phyloP scores from a whole-genome alignment of 2,329 filamentous ascomycete genomes.

The Colletotrichum lindemuthianum region DNA sequence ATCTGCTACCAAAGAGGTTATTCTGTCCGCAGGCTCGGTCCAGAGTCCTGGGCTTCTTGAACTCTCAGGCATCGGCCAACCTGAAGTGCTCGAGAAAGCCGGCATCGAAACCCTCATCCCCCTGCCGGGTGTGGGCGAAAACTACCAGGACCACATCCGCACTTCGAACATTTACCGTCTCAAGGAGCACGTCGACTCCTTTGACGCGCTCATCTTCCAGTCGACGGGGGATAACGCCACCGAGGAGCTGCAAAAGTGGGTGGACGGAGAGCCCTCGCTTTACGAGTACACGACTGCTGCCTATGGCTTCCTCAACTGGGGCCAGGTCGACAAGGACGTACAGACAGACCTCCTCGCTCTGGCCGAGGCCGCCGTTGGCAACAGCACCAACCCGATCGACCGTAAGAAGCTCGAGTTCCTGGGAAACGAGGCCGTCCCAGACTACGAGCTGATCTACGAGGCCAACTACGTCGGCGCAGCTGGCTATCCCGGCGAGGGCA shows the following conservation, averaged over 20 bases:
- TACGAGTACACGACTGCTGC: slow-evolving; percentile 53
- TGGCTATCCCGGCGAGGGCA: slow-evolving; percentile 46
- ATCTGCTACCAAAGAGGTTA: slow-evolving; percentile 45
- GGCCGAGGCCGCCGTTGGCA: slow-evolving; percentile 44
- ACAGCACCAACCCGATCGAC: slow-evolving; percentile 44
- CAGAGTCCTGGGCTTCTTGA: slow-evolving; percentile 68
- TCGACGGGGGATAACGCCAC: slow-evolving; percentile 43
- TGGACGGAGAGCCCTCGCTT: slow-evolving; percentile 43
- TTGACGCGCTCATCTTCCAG: slow-evolving; percentile 45
- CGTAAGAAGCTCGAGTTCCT: slow-evolving; percentile 53
- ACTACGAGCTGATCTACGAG: slow-evolving; percentile 55
- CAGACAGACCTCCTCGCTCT: slow-evolving; percentile 43
- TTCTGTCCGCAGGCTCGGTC: slow-evolving; percentile 55
- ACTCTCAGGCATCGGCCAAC: slow-evolving; percentile 64
- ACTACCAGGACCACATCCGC: slow-evolving; percentile 48
- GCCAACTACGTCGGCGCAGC: slow-evolving; percentile 55
- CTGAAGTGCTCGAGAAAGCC: slow-evolving; percentile 55
- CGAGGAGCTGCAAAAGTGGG: slow-evolving; percentile 50
- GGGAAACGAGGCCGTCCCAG: slow-evolving; percentile 47
- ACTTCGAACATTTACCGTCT: slow-evolving; percentile 48
- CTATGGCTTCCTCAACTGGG: slow-evolving; percentile 55
- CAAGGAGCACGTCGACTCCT: slow-evolving; percentile 43
- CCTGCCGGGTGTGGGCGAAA: slow-evolving; percentile 64
- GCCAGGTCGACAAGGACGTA: slow-evolving; percentile 45
- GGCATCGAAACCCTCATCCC: slow-evolving; percentile 60